phyloP scores from a whole-genome alignment of 768 basidiomycete species.

The Mycena kentingensis region DNA sequence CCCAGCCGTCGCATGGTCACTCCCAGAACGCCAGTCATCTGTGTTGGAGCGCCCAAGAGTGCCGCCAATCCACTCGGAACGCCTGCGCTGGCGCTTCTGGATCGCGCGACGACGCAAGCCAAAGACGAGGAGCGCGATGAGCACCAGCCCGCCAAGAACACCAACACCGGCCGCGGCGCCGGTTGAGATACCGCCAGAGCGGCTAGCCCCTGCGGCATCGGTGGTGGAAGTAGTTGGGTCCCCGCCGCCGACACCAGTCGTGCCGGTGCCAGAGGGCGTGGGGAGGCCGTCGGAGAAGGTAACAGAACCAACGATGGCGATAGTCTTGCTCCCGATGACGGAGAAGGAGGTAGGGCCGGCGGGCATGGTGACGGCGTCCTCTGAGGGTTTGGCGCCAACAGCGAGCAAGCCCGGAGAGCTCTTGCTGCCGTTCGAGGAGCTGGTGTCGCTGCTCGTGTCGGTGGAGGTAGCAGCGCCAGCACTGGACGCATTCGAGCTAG shows the following conservation, averaged over 20 bases:
- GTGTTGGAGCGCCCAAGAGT: background rate
- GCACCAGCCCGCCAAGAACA: slow-evolving; percentile 6
- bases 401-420: slow-evolving; percentile 3
- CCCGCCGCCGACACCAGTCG: slow-evolving; percentile 5
- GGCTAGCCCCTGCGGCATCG: background rate
- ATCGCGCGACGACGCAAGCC: slow-evolving; percentile 11
- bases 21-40: slow-evolving; percentile 1
- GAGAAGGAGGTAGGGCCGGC: slow-evolving; percentile 11
- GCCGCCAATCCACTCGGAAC: slow-evolving; percentile 9
- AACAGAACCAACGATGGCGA: slow-evolving; percentile 13
- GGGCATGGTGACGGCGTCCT: background rate
- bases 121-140: slow-evolving; percentile 6
- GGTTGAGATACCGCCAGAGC: slow-evolving; percentile 7
- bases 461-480: background rate
- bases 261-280: slow-evolving; percentile 8
- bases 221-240: slow-evolving; percentile 7
- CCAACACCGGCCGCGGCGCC: slow-evolving; percentile 6
- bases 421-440: background rate
- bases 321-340: slow-evolving; percentile 16
- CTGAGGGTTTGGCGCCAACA: slow-evolving; percentile 1
- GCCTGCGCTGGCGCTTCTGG: slow-evolving; percentile 4
- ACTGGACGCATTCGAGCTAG: background rate
- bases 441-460: background rate
- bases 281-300: slow-evolving; percentile 15
- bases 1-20: slow-evolving; percentile 15